Evolutionary conservation across 805 yeast species (phyloP), one percentile per base, ranked within the genome.

Genomic region (Metschnikowia lachancei): DNA sequence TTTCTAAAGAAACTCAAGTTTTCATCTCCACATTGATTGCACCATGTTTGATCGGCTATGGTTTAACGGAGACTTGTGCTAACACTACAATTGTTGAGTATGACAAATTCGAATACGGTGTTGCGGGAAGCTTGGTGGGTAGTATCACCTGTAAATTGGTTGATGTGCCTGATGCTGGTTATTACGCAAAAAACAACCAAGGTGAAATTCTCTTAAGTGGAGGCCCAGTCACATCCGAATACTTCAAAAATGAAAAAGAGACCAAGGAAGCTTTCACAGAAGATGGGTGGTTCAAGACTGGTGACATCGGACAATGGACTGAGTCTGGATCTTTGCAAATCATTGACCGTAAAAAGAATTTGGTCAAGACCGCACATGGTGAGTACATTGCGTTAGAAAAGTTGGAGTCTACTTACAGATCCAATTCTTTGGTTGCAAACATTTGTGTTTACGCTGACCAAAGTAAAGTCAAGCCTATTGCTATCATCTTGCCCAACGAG

Each of bases 311-410:
- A 63, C 90, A 88, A 74, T 89, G 97, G 95, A 78, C 91, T 36
- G 50, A 81, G 22, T 77, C 75, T 54, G 98, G 98, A 55, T 83
- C 81, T 47, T 75, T 94, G 62, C 81, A 78, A 63, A 75, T 94
- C 51, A 87, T 94, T 65, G 99, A 94, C 72, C 86, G 99, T 65
- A 87, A 82, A 76, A 94, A 94, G 82, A 94, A 94, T 67, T 77
- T 94, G 68, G 95, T 94, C 58, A 94, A 94, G 78, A 94, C 99
- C 16, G 76, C 80, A 60, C 92, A 94, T 65, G 99, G 99, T 70
- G 99, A 94, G 74, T 94, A 94, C 69, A 88, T 94, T 66, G 99
- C 99, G 3, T 77, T 94, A 60, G 99, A 94, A 71, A 91, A 91
- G 70, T 74, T 94, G 55, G 99, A 94, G 72, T 78, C 96, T 10